Evolutionary conservation across 2,329 filamentous ascomycete species (phyloP), one percentile per base, ranked within the genome.

Genomic region (Claviceps purpurea): DNA sequence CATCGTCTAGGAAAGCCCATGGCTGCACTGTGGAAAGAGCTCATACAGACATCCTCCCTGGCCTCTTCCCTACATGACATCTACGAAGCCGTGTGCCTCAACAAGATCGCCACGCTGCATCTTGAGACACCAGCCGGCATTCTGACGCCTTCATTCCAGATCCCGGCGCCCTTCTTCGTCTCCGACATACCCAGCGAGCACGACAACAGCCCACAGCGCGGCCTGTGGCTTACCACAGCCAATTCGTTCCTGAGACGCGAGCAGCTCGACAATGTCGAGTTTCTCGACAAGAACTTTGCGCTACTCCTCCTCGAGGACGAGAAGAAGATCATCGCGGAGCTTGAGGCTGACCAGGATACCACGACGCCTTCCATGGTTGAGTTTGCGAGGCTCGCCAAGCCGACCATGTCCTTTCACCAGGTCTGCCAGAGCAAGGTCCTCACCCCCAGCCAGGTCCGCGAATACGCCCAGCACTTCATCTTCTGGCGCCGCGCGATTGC

Each of bases 401-500:
- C 82, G 10, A 85, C 78, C 11, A 70, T 81, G 57, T 84, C 82
- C 70, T 82, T 85, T 63, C 71, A 81, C 52, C 87, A 90, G 64
- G 79, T 89, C 51, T 81, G 84, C 16, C 78, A 83, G 58, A 79
- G 77, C 57, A 81, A 85, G 50, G 78, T 83, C 20, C 84, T 97
- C 50, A 82, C 85, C 3, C 75, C 93, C 1, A 76, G 81, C 37
- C 87, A 95, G 59, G 85, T 97, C 56, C 85, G 91, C 56, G 84
- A 88, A 59, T 87, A 95, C 56, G 89, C 90, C 10, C 86, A 88
- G 53, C 93, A 97, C 70, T 84, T 98, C 56, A 89, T 97, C 55
- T 95, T 94, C 70, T 97, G 91, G 90, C 84, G 93, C 24, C 85
- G 90, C 53, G 93, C 91, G 47, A 87, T 94, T 55, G 85, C 91